Evolutionary conservation across 768 basidiomycete species (phyloP), one percentile per base, ranked within the genome.

Genomic region (Rhizopogon sp.): DNA sequence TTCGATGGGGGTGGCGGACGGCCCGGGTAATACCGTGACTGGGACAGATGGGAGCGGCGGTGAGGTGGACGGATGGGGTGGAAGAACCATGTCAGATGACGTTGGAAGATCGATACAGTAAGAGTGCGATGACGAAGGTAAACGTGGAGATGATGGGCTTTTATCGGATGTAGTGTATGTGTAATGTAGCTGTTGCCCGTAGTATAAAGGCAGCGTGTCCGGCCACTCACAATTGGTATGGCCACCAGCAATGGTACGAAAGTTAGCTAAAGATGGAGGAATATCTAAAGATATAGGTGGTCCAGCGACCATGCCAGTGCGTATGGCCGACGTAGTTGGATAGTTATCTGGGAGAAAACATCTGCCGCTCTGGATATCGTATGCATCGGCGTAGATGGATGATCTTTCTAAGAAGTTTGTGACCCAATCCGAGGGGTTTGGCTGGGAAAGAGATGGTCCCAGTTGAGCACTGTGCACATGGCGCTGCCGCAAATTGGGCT

Each of bases 341-440:
- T 43, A 31, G 25, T 28, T 45, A 50, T 54, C 53, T 50, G 51
- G 53, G 57, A 51, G 29, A 40, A 52, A 50, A 40, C 53, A 54
- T 39, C 55, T 44, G 43, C 53, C 39, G 33, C 54, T 39, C 46
- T 51, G 60, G 42, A 52, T n/a, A 53, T 61, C 60, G 52, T 59
- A 62, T 39, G 35, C 43, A 17, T 43, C 40, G 8, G 31, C 9
- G 55, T 62, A 66, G 58, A 57, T 55, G 58, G 65, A 58, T 62
- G 66, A 68, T 66, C 67, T 56, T 55, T 64, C 67, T 59, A 69
- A 55, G 67, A 67, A 67, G 67, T 59, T 63, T 46, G 61, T 4
- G 16, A 59, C 60, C 51, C 65, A 56, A 59, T 66, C 65, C 57
- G 64, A 56, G 7, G 61, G 60, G 56, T 41, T 56, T 10, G 53